Base-by-base conservation (phyloP, 352 stramenopile genomes). In the Pythium folliculosum region DNA sequence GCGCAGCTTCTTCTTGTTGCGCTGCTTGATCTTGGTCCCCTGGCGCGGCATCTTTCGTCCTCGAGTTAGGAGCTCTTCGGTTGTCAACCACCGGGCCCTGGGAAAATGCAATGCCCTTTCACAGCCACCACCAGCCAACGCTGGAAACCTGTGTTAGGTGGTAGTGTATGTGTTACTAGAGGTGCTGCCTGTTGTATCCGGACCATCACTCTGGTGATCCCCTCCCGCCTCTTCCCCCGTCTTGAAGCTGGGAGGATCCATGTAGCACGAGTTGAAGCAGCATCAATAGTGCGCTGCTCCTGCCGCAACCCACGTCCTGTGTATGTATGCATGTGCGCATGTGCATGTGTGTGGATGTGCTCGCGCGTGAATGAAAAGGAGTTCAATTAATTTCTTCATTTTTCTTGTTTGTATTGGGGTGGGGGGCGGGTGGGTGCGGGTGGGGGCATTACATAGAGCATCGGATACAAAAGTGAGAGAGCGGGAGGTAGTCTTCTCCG, bases 1-100 rank as follows among this genome's bases (percentile, higher is more conserved):
- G 63, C 63, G 84, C 44, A 86, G 71, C 60, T 86, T 86, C 38
- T 81, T 73, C 70, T 94, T 91, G 43, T 71, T 72, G 72, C 82
- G 81, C 70, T 78, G 71, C 73, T 90, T 90, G 72, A 92, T 86
- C 56, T 70, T 80, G 55, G 75, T 80, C 9, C 83, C 83, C 25
- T 78, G 63, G 10, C 78, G 73, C 27, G 52, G 52, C 52, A 54
- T n/a, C n/a, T n/a, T n/a, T 54, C 21, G 22, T 54, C 5, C 1
- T 14, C 22, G 48, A 17, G 38, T 44, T 37, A 5, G 5, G 32
- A 37, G 32, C 32, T 5, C 38, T 44, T 17, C n/a, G 38, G 38
- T 17, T 19, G 14, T 44, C 9, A 44, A 13, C 38, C 9, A 44
- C 38, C 2, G 8, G 14, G 38, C 6, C 8, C 14, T 14, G 38